Conservation (phyloP, 306 rosid genomes). For the Prunus salicina region DNA sequence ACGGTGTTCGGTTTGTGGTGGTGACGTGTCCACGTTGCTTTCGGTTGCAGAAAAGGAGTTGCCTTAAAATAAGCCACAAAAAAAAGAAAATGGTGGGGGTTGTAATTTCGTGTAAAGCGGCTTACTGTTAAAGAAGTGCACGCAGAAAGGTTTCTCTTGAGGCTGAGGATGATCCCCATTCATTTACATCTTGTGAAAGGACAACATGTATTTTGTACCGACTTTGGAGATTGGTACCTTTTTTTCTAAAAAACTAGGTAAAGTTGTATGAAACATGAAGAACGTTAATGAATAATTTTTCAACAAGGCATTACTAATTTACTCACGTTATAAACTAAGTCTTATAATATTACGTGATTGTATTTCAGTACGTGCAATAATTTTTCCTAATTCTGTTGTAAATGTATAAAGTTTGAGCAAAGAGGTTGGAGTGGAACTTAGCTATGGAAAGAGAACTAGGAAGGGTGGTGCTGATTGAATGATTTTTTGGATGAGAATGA, state of each 20-base stretch:
- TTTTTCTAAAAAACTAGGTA: no score
- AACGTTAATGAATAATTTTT: no score
- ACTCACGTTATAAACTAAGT: no score
- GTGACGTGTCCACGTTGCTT: conserved; percentile 2
- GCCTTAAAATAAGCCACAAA: background rate
- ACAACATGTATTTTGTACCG: background rate
- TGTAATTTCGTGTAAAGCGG: conserved; percentile 6
- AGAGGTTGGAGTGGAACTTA: background rate
- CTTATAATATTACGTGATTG: no score
- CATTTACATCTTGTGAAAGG: background rate
- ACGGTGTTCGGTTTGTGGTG: background rate
- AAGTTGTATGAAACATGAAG: no score
- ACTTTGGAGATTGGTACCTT: background rate
- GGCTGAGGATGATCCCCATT: background rate
- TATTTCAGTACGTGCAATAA: no score
- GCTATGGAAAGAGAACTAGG: background rate
- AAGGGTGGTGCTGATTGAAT: background rate
- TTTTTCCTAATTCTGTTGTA: background rate
- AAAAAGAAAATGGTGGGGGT: background rate
- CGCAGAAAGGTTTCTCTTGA: background rate
- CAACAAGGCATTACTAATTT: no score
- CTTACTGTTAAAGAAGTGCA: background rate
- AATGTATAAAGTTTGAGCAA: background rate
- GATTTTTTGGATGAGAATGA: background rate
- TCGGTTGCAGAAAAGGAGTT: background rate